Evolutionary conservation across 2,329 filamentous ascomycete species (phyloP).

Genomic region (Xylogone sp.): DNA sequence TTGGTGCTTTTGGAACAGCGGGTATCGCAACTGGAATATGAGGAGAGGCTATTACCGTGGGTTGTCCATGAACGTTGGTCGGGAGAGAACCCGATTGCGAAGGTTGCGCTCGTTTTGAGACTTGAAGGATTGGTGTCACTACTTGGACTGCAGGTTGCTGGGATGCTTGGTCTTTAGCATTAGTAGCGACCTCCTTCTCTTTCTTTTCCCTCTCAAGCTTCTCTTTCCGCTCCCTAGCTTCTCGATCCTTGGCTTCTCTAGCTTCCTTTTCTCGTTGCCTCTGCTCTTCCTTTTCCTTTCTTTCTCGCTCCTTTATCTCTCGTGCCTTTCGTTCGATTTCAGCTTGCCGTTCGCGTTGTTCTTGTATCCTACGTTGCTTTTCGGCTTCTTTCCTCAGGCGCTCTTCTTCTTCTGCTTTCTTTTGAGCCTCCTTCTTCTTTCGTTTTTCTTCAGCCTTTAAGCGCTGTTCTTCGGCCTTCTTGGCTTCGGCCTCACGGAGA

Average conservation of each 20-base stretch:
- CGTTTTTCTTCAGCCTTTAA: constrained; percentile 84
- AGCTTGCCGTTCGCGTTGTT: constrained; percentile 81
- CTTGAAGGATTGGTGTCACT: constrained; percentile 35
- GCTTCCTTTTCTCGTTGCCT: constrained; percentile 75
- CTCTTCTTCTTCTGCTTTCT: constrained; percentile 87
- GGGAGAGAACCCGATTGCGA: constrained; percentile 41
- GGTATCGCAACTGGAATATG: constrained; percentile 77
- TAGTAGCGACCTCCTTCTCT: constrained; percentile 51
- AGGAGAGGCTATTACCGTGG: constrained; percentile 67
- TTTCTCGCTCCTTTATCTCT: constrained; percentile 76
- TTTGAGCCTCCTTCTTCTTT: constrained; percentile 86
- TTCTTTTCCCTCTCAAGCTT: constrained; percentile 56
- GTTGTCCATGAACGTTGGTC: constrained; percentile 56
- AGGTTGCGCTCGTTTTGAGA: constrained; percentile 38
- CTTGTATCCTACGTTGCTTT: constrained; percentile 70
- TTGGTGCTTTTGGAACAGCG: constrained; percentile 75
- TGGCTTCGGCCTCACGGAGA: constrained; percentile 69
- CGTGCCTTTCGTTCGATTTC: constrained; percentile 81
- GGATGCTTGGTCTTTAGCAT: constrained; percentile 36
- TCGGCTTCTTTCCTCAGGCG: constrained; percentile 81
- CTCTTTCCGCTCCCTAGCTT: constrained; percentile 52
- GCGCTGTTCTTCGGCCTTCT: constrained; percentile 75
- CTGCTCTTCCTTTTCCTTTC: constrained; percentile 80
- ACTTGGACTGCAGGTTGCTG: constrained; percentile 32
- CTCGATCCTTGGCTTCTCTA: constrained; percentile 60